phyloP scores from a whole-genome alignment of 768 basidiomycete genomes.

The Leccinum uliginosum region DNA sequence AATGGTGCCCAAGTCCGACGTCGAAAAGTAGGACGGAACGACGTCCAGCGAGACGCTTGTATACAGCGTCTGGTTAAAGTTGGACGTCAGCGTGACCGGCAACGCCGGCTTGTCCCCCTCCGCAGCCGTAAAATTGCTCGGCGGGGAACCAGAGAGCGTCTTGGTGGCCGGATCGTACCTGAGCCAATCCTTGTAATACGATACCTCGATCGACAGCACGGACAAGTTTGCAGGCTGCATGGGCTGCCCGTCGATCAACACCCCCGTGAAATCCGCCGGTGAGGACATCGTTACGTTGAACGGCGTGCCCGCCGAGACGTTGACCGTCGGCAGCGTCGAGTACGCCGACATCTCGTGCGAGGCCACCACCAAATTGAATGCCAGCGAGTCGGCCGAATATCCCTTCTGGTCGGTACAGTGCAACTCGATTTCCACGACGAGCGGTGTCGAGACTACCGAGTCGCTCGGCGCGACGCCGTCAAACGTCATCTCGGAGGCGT shows the following conservation, averaged over 20 bases:
- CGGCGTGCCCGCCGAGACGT: slow-evolving; percentile 55
- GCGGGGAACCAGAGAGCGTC: slow-evolving; percentile 65
- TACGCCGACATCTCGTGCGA: slow-evolving; percentile 59
- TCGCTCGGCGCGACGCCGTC: slow-evolving; percentile 69
- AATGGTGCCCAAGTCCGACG: slow-evolving; percentile 52
- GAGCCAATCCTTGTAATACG: slow-evolving; percentile 53
- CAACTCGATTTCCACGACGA: slow-evolving; percentile 49
- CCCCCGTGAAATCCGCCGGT: slow-evolving; percentile 54
- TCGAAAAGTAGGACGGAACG: slow-evolving; percentile 69
- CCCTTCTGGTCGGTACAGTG: slow-evolving; percentile 72
- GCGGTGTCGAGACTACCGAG: slow-evolving; percentile 35
- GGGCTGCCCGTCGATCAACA: slow-evolving; percentile 57
- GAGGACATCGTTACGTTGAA: slow-evolving; percentile 53
- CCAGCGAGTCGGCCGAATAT: slow-evolving; percentile 54
- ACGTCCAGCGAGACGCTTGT: slow-evolving; percentile 63
- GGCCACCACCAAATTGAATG: slow-evolving; percentile 66
- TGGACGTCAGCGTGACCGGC: slow-evolving; percentile 58
- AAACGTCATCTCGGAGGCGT: slow-evolving; percentile 64
- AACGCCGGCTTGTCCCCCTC: slow-evolving; percentile 36
- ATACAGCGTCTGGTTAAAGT: slow-evolving; percentile 63
- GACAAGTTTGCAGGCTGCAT: slow-evolving; percentile 59
- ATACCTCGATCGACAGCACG: slow-evolving; percentile 54
- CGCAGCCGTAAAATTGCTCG: slow-evolving; percentile 35
- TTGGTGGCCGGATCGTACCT: slow-evolving; percentile 51
- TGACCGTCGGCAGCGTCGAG: slow-evolving; percentile 56